These are phyloP conservation scores for Pleurotus tuber-regium DNA, from an alignment of 768 basidiomycete species.

Conservation along the genomic window DNA sequence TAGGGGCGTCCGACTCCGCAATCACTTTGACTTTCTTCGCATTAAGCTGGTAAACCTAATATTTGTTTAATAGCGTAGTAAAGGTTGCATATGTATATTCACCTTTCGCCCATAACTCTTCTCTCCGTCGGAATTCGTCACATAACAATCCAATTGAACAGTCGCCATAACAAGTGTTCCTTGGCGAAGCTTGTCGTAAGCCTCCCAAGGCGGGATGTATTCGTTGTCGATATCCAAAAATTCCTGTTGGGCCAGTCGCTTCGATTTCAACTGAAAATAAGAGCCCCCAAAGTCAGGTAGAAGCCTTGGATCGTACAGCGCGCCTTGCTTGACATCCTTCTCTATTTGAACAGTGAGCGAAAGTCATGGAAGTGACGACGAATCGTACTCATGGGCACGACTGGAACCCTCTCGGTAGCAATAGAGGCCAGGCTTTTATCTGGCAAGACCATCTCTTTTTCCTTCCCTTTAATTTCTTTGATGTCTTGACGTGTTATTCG, in stretches of 20 bases:
- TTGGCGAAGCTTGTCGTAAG: conserved; percentile 8
- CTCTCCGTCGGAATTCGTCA: no score
- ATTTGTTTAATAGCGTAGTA: no score
- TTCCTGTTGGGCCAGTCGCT: conserved; percentile 7
- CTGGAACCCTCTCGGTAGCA: not conserved
- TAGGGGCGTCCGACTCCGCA: no score
- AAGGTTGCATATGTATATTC: no score
- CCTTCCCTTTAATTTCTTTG: no score
- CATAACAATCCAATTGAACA: not conserved
- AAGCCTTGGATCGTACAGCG: conserved; percentile 8
- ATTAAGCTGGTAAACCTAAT: no score
- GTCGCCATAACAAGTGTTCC: conserved; percentile 11
- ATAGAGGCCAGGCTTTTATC: no score
- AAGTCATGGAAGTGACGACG: not conserved
- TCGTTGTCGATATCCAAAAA: not conserved
- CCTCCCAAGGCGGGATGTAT: conserved; percentile 9
- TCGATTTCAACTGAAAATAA: not conserved
- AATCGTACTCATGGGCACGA: not conserved
- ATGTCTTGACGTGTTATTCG: no score
- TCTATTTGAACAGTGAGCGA: not conserved
- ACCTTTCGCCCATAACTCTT: no score
- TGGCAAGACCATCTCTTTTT: no score
- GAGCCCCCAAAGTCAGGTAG: conserved; percentile 10
- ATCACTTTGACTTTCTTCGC: no score
- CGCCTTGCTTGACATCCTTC: not conserved